Evolutionary conservation across 2,329 filamentous ascomycete species (phyloP), one percentile per base, ranked within the genome.

Genomic region (Neoarthrinium moseri): DNA sequence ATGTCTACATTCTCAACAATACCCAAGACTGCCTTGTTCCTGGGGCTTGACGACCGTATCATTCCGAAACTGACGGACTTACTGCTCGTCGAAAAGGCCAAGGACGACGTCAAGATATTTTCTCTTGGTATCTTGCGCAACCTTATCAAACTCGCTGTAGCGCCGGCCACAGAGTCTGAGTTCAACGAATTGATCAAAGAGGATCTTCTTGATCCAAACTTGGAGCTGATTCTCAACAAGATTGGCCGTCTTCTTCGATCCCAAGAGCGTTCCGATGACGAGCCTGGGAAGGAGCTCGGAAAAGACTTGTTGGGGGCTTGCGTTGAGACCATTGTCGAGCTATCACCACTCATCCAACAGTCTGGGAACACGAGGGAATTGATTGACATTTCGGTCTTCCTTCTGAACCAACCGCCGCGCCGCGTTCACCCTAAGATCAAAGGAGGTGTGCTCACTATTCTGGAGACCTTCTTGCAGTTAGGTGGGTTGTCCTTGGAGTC

Each of bases 41-140:
- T 99, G 6, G 64, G 65, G 4, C 63, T 74, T 29, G 80, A 86
- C 11, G 65, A 78, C 6, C 78, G 84, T 13, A 73, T 92, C n/a
- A 62, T 97, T 23, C 73, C 74, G 13, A 84, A 84, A 54, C 69
- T 96, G 13, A 80, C 90, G 32, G 83, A 89, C 52, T 87, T 86
- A 56, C 70, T 99, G 21, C 75, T 77, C 4, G 75, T 87, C 5
- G 75, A 80, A 36, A 92, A 87, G 44, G 83, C 88, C 0, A 94
- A 94, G 63, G 88, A 92, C 51, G 86, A 91, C 46, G 91, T 99
- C 46, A 94, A 91, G 60, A 69, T 87, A 1, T 95, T 89, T 61
- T 81, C 91, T 1, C 72, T 99, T 23, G 77, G 83, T 10, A 85
- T 97, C 33, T 65, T 99, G 35, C 78, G 80, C 34, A 86, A 83